Conservation (phyloP, 2,329 filamentous ascomycete genomes). For the Plectosphaerella cucumerina region DNA sequence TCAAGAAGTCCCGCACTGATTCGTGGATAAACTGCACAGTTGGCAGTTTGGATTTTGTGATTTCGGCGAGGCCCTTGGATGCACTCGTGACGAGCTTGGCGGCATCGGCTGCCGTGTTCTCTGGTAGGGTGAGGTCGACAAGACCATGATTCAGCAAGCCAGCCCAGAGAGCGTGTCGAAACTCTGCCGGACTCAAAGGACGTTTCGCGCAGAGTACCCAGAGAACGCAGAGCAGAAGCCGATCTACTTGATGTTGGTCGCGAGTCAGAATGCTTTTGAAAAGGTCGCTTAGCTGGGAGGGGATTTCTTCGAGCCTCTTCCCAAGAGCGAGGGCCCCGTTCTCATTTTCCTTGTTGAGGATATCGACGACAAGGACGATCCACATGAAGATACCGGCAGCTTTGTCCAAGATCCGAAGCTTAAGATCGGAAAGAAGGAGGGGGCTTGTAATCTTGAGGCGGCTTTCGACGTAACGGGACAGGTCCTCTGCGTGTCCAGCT, state of each 20-base stretch:
- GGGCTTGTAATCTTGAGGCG: slow-evolving; percentile 8
- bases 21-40: slow-evolving; percentile 48
- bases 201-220: slow-evolving; percentile 48
- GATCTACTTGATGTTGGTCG: slow-evolving; percentile 34
- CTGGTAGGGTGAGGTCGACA: too few species aligned
- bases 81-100: slow-evolving; percentile 24
- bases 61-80: slow-evolving; percentile 43
- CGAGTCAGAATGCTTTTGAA: slow-evolving; percentile 47
- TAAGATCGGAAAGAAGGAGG: not conserved
- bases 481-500: slow-evolving; percentile 15
- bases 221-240: slow-evolving; percentile 41
- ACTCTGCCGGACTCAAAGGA: slow-evolving; percentile 36
- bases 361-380: slow-evolving; percentile 32
- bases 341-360: slow-evolving; percentile 29
- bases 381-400: slow-evolving; percentile 40
- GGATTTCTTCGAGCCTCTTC: slow-evolving; percentile 27
- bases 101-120: too few species aligned
- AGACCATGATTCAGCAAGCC: too few species aligned
- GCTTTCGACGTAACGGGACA: slow-evolving; percentile 16
- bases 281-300: slow-evolving; percentile 34
- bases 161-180: slow-evolving; percentile 36
- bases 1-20: slow-evolving; percentile 42
- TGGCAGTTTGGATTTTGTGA: slow-evolving; percentile 22
- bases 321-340: slow-evolving; percentile 18
- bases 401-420: slow-evolving; percentile 24